phyloP scores from a whole-genome alignment of 352 stramenopile species.

The Phytophthora hybrid region DNA sequence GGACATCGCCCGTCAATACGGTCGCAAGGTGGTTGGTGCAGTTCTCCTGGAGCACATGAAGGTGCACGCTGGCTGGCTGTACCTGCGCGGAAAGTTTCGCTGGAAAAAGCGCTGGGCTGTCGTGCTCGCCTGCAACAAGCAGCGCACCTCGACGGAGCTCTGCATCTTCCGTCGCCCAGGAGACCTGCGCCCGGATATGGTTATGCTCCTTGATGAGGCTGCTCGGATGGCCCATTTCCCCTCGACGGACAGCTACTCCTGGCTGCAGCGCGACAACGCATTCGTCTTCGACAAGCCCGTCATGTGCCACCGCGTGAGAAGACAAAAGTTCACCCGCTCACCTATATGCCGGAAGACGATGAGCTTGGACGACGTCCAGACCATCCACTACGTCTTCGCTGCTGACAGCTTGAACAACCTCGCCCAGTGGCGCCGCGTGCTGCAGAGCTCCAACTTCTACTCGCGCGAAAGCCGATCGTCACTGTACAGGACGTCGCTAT shows the following conservation, averaged over 20 bases:
- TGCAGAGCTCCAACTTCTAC: conserved; percentile 42
- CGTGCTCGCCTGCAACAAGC: conserved; percentile 60
- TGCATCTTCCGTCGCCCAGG: conserved; percentile 54
- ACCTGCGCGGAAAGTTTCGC: conserved; percentile 48
- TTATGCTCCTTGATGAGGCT: conserved; percentile 53
- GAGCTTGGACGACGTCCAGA: conserved; percentile 47
- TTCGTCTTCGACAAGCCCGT: conserved; percentile 59
- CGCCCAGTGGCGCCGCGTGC: conserved; percentile 46
- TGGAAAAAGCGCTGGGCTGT: conserved; percentile 77
- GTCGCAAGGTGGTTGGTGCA: conserved; percentile 51
- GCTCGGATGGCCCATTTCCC: conserved; percentile 37
- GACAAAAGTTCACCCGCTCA: conserved; percentile 51
- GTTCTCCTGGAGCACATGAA: conserved; percentile 60
- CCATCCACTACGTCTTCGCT: conserved; percentile 51
- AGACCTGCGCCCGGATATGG: conserved; percentile 35
- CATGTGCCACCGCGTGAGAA: conserved; percentile 43
- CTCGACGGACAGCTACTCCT: conserved; percentile 42
- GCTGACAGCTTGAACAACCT: conserved; percentile 48
- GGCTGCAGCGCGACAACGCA: conserved; percentile 48
- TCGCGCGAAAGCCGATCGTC: conserved; percentile 20
- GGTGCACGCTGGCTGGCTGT: conserved; percentile 68
- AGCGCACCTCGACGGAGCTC: conserved; percentile 62
- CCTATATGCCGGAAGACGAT: conserved; percentile 54
- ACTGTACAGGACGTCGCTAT: conserved; percentile 25
- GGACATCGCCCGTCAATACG: conserved; percentile 66